Evolutionary conservation across 768 basidiomycete species (phyloP).

Genomic region (Psilocybe cyanescens): DNA sequence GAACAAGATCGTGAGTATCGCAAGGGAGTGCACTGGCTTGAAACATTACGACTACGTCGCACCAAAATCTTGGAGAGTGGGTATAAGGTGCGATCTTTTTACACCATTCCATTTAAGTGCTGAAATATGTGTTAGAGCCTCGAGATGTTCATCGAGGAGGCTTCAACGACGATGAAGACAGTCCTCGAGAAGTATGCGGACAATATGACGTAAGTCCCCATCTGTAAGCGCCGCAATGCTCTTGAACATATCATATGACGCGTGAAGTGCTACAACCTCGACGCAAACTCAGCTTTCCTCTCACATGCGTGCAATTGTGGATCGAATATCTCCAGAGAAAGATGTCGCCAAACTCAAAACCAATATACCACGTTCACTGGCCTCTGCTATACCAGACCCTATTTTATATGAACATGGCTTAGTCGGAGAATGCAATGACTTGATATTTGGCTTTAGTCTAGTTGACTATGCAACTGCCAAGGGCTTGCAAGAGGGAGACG

Average conservation of each 20-base stretch:
- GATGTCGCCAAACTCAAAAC: conserved; percentile 65
- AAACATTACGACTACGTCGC: conserved; percentile 81
- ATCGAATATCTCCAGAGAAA: conserved; percentile 69
- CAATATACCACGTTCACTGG: conserved; percentile 63
- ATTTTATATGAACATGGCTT: conserved; percentile 76
- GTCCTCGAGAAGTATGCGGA: conserved; percentile 78
- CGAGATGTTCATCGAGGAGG: conserved; percentile 78
- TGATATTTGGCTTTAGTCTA: conserved; percentile 88
- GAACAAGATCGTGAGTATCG: conserved; percentile 84
- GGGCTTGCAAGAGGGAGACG: conserved; percentile 67
- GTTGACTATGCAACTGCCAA: conserved; percentile 89
- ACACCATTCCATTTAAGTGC: neutral
- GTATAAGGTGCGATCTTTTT: conserved; percentile 60
- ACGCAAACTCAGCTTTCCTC: conserved; percentile 77
- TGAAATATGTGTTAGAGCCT: conserved; percentile 59
- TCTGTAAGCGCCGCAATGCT: neutral
- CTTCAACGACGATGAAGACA: conserved; percentile 62
- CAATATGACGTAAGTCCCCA: conserved; percentile 67
- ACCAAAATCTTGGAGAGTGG: conserved; percentile 84
- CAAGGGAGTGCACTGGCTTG: conserved; percentile 89
- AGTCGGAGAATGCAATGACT: conserved; percentile 85
- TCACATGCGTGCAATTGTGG: conserved; percentile 63
- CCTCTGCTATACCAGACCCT: conserved; percentile 69
- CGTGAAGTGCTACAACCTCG: conserved; percentile 69
- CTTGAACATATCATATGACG: neutral